These are phyloP conservation scores for Lentinus tigrinus DNA, from an alignment of 768 basidiomycete genomes.

Conservation along the genomic window DNA sequence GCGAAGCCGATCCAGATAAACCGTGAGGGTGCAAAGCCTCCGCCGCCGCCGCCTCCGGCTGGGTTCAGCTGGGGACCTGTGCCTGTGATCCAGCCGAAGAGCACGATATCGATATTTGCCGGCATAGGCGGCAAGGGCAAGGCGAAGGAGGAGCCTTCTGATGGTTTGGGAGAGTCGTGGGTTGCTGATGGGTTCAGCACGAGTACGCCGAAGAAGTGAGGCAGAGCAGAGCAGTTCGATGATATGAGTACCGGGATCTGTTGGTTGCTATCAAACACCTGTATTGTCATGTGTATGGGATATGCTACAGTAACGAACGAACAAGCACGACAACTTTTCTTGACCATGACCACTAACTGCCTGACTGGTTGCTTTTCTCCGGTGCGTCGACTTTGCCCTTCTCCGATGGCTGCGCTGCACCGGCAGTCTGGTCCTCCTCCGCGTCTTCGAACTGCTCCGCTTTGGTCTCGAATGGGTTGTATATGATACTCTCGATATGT, in stretches of 20 bases:
- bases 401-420: background rate
- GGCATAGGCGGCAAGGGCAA: background rate
- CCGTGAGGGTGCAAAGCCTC: constrained; percentile 20
- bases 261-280: background rate
- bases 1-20: constrained; percentile 34
- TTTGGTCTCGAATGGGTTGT: constrained; percentile 43
- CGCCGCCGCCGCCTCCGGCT: constrained; percentile 21
- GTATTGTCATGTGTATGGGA: constrained; percentile 9
- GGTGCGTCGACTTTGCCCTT: too few species aligned
- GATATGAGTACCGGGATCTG: background rate
- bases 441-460: constrained; percentile 16
- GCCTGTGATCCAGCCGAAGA: constrained; percentile 33
- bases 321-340: background rate
- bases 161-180: constrained; percentile 11
- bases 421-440: background rate
- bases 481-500: constrained; percentile 80
- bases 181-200: constrained; percentile 17
- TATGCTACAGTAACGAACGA: constrained; percentile 8
- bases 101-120: constrained; percentile 16
- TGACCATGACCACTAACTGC: background rate
- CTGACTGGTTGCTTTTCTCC: too few species aligned
- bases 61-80: constrained; percentile 65
- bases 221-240: background rate
- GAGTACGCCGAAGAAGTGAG: constrained; percentile 2
- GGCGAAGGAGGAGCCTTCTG: background rate